These are phyloP conservation scores for Pythium coloratum DNA, from an alignment of 352 stramenopile species.

Conservation along the genomic window DNA sequence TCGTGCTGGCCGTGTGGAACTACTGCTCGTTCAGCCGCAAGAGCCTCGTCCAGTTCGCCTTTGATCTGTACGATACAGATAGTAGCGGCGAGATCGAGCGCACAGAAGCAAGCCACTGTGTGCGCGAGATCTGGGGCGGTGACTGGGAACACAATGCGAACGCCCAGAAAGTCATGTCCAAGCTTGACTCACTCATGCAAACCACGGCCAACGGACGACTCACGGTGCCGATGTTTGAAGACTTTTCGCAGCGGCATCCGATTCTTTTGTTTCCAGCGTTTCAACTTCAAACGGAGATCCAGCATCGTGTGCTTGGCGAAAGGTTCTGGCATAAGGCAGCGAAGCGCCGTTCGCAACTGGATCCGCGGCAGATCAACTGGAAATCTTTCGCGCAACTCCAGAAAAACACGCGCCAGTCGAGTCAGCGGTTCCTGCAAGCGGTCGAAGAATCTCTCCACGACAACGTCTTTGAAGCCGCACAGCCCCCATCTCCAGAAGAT, in stretches of 20 bases:
- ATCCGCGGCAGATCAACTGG: slow-evolving; percentile 41
- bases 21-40: slow-evolving; percentile 72
- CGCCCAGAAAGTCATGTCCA: slow-evolving; percentile 58
- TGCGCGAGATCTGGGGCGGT: slow-evolving; percentile 62
- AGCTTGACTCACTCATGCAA: slow-evolving; percentile 51
- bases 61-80: slow-evolving; percentile 75
- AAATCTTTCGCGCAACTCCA: slow-evolving; percentile 36
- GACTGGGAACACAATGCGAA: slow-evolving; percentile 50
- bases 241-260: slow-evolving; percentile 55
- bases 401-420: slow-evolving; percentile 29
- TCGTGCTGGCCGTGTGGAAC: slow-evolving; percentile 76
- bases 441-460: slow-evolving; percentile 16
- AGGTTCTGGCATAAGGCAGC: slow-evolving; percentile 55
- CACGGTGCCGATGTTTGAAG: slow-evolving; percentile 46
- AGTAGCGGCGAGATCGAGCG: slow-evolving; percentile 68
- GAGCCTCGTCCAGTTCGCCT: slow-evolving; percentile 67
- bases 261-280: slow-evolving; percentile 74
- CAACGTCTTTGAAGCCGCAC: slow-evolving; percentile 7
- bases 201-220: slow-evolving; percentile 36
- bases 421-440: slow-evolving; percentile 19
- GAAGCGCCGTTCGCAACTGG: slow-evolving; percentile 37
- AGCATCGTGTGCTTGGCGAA: slow-evolving; percentile 56
- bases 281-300: slow-evolving; percentile 63
- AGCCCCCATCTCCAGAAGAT: not conserved
- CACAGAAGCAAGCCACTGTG: slow-evolving; percentile 43